Base-by-base conservation (phyloP, 2,329 filamentous ascomycete genomes). In the Beauveria sp. region DNA sequence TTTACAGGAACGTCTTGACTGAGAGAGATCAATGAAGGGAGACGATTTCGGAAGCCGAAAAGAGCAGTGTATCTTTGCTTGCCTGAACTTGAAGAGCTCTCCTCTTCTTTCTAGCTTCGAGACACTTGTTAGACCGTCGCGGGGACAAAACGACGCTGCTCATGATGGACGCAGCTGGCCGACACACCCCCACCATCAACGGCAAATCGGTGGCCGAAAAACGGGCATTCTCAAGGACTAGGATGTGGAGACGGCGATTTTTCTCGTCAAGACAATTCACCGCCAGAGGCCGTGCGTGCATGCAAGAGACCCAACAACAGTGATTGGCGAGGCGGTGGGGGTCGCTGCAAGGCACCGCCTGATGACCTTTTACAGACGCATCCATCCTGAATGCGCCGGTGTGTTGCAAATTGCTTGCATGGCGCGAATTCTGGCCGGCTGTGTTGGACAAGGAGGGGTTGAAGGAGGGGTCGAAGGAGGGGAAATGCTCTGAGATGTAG, bases 201-300 rank as follows among this genome's bases (percentile, higher is more conserved):
- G 45, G 34, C 45, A 38, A 50, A 7, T 38, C 47, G 6, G 46
- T 34, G 45, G 22, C 40, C 26, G 22, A 52, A 34, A 18, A 45
- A 22, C 42, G 30, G 8, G 18, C 45, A 42, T 52, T 18, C 24
- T 24, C 38, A 24, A 40, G 22, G 46, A 52, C 24, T 46, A 40
- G 30, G 7, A 38, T 18, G 57, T 52, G 57, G 46, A 49, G 57
- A 52, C 18, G 46, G 34, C 38, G 18, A 24, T 26, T 26, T 38
- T 20, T 45, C 34, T n/a, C 28, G 10, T 38, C 52, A 47, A 3
- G n/a, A n/a, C 24, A 26, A 38, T 34, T 46, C 58, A 60, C 58
- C 58, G 58, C 58, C 58, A 60, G 50, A 60, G 58, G 42, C 58
- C 58, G 58, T 60, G 58, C 58, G 50, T 43, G 18, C 46, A 45